Evolutionary conservation across 164 flowering plant genomes (phyloP), one percentile per base, ranked within the genome.

Genomic region (Aristolochia contorta): DNA sequence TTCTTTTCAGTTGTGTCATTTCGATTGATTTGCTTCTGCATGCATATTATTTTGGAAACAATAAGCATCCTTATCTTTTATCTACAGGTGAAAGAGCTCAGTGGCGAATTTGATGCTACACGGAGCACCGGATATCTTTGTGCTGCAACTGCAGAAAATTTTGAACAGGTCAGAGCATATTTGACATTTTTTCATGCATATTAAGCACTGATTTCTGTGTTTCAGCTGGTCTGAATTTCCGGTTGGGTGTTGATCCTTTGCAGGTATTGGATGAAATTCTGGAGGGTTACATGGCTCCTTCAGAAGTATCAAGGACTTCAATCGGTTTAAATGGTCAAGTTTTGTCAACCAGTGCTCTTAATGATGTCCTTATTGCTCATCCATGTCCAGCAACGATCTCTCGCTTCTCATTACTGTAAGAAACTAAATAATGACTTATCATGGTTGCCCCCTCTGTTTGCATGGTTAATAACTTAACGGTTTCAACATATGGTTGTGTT

Each of bases 41-140:
- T 3, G 43, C 30, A 37, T 37, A 37, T 37, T 37, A 37, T 41
- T 16, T 56, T 25, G 10, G 21, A 49, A 49, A 18, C 53, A 18
- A 12, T 49, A 49, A 4, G 22, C 20, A 27, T 16, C 14, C 45
- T 18, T 56, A 56, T 27, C 20, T 24, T 27, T 9, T 30, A 15
- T 52, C 53, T 24, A 30, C 23, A 93, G 98, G 89, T 89, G 69
- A 80, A 80, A 63, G 74, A 81, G 56, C 71, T 74, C 60, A 74
- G 72, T 54, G 66, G 77, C 63, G 84, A 82, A 57, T 89, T 82
- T 74, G 98, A 93, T 77, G 97, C 98, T 61, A 74, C 81, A 43
- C 78, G 98, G 77, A 93, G 98, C 79, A 83, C 94, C n/a, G 98
- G 98, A 60, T 77, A 81, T 69, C 82, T 93, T 6, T 93, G 98